These are phyloP conservation scores for Pythium rhizo-oryzae DNA, from an alignment of 352 stramenopile genomes.

Conservation along the genomic window DNA sequence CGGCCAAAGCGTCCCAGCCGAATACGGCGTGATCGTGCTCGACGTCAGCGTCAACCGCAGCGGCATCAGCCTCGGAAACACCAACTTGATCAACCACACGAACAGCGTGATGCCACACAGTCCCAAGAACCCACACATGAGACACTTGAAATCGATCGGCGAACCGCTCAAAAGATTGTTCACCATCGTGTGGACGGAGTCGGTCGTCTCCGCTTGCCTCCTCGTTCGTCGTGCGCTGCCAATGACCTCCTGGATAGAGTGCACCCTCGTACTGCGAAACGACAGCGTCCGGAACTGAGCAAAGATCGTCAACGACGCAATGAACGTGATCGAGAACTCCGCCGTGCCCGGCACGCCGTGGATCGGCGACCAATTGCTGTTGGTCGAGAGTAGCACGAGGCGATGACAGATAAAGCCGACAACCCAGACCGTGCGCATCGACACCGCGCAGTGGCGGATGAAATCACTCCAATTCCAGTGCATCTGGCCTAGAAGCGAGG, in stretches of 20 bases:
- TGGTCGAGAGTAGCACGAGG: not conserved
- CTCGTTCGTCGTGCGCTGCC: not conserved
- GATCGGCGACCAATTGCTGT: conserved; percentile 12
- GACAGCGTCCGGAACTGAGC: conserved; percentile 28
- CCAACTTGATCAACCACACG: conserved; percentile 1
- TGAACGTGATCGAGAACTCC: conserved; percentile 40
- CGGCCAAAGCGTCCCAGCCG: conserved; percentile 6
- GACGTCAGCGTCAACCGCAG: conserved; percentile 2
- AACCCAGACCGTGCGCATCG: conserved; percentile 54
- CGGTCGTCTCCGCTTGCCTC: not conserved
- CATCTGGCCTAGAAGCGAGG: conserved; percentile 31
- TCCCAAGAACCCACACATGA: conserved; percentile 3
- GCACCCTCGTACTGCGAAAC: not conserved
- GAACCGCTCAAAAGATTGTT: conserved; percentile 14
- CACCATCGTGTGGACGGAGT: not conserved
- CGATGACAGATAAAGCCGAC: conserved; percentile 37
- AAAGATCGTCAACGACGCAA: conserved; percentile 37
- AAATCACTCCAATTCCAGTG: conserved; percentile 32
- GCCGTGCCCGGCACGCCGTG: conserved; percentile 34
- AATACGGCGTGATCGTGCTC: conserved; percentile 16
- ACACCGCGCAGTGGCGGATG: conserved; percentile 35
- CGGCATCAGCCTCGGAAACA: not conserved
- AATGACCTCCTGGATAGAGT: conserved; percentile 4
- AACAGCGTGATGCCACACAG: not conserved
- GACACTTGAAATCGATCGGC: conserved; percentile 17